Evolutionary conservation across 805 yeast genomes (phyloP).

Genomic region (Debaryomyces prosopidis): DNA sequence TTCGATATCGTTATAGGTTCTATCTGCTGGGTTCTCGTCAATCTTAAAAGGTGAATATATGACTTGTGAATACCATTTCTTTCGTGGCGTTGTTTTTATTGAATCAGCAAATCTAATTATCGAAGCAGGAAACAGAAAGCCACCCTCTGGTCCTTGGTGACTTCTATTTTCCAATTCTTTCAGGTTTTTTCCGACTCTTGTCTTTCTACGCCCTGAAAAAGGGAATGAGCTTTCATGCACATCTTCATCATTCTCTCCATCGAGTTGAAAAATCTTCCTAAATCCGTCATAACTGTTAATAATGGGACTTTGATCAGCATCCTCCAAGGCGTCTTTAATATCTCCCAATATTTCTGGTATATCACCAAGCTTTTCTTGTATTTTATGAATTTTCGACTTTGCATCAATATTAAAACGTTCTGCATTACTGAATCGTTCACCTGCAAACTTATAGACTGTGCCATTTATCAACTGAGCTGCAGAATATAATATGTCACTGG

Average conservation of each 20-base stretch:
- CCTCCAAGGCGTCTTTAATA: too few species aligned
- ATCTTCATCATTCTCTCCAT: too few species aligned
- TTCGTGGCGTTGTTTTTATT: constrained; percentile 14
- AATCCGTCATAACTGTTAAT: too few species aligned
- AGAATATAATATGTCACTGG: background rate
- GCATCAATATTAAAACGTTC: too few species aligned
- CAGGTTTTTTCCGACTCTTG: background rate
- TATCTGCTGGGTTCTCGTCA: background rate
- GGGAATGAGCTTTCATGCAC: background rate
- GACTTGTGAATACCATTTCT: constrained; percentile 17
- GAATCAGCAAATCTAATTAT: constrained; percentile 14
- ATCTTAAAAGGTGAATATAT: constrained; percentile 2
- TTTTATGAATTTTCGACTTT: too few species aligned
- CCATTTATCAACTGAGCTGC: background rate
- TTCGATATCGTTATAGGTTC: background rate
- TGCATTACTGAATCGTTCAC: background rate
- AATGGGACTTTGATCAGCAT: too few species aligned
- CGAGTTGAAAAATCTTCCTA: too few species aligned
- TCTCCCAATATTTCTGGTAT: too few species aligned
- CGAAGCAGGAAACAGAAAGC: constrained; percentile 20
- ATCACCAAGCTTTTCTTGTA: too few species aligned
- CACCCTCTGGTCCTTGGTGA: constrained; percentile 8
- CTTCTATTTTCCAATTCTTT: too few species aligned
- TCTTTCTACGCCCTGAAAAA: background rate
- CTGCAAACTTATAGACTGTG: background rate